Percentiles rank a stretch among this genome's conserved stretches.
These are phyloP conservation scores for Podospora sp. DNA, from an alignment of 495 filamentous ascomycete genomes.

Conservation along the genomic window DNA sequence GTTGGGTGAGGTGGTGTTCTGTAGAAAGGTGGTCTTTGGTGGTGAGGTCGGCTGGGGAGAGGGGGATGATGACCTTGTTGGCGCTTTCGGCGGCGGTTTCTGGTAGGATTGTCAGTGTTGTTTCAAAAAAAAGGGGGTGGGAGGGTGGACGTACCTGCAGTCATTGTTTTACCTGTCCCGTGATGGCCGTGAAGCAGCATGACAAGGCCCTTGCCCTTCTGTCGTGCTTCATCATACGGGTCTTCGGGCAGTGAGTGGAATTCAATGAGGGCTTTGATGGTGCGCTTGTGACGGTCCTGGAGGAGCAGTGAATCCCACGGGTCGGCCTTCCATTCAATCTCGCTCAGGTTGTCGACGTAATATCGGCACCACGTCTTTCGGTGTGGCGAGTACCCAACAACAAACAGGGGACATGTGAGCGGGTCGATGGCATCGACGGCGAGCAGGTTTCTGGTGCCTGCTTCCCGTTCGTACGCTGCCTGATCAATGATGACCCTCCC, in stretches of 20 bases:
- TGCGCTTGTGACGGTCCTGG: constrained; percentile 74
- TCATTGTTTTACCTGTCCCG: constrained; percentile 56
- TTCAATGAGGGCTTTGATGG: constrained; percentile 79
- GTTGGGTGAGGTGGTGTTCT: constrained; percentile 30
- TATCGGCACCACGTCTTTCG: constrained; percentile 87
- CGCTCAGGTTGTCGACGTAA: constrained; percentile 67
- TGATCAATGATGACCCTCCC: no score
- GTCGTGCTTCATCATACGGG: constrained; percentile 72
- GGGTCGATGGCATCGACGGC: constrained; percentile 25
- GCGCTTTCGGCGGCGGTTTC: constrained; percentile 16
- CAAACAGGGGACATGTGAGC: constrained; percentile 55
- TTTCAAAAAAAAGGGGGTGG: no score
- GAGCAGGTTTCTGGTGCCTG: no score
- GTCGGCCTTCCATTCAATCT: constrained; percentile 63
- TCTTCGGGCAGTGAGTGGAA: constrained; percentile 55
- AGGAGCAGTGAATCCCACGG: constrained; percentile 80
- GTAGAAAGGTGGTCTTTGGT: neutral
- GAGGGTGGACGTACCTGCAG: constrained; percentile 29
- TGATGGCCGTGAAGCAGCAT: constrained; percentile 51
- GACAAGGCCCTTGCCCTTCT: constrained; percentile 60
- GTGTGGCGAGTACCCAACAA: constrained; percentile 77
- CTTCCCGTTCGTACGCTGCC: no score
- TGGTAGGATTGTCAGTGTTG: neutral
- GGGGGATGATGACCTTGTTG: constrained; percentile 12
- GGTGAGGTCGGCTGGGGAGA: constrained; percentile 3